Evolutionary conservation across 1,139 yeast species (phyloP).

Genomic region (Yamadazyma diospyri): DNA sequence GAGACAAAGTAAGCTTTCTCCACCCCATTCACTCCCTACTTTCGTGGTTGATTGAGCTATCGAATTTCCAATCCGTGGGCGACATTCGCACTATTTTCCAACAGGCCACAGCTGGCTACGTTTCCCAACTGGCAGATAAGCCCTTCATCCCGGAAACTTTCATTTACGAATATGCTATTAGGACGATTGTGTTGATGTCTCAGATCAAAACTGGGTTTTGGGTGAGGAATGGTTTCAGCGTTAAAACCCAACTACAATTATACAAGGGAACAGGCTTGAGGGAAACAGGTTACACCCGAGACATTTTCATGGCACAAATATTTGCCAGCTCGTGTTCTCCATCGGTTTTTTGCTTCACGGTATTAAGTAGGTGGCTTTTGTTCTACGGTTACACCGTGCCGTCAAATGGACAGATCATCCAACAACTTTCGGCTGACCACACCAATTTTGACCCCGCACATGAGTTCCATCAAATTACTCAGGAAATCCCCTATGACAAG

Average conservation of each 20-base stretch:
- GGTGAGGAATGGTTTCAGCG: slow-evolving; percentile 64
- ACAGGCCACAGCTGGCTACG: slow-evolving; percentile 6
- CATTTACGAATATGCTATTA: slow-evolving; percentile 70
- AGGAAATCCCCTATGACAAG: slow-evolving; percentile 31
- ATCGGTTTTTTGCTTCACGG: slow-evolving; percentile 52
- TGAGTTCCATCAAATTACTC: not conserved
- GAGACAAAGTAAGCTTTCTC: slow-evolving; percentile 61
- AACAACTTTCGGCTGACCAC: not conserved
- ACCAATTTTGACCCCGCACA: not conserved
- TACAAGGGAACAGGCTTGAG: slow-evolving; percentile 80
- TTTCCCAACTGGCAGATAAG: slow-evolving; percentile 2
- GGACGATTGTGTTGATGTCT: slow-evolving; percentile 59
- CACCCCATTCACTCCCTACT: slow-evolving; percentile 79
- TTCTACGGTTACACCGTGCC: slow-evolving; percentile 43
- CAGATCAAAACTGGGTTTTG: slow-evolving; percentile 58
- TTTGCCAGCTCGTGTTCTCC: slow-evolving; percentile 60
- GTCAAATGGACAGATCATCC: slow-evolving; percentile 3
- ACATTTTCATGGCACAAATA: slow-evolving; percentile 67
- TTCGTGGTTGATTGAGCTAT: slow-evolving; percentile 64
- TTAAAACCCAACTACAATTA: slow-evolving; percentile 73
- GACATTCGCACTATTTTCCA: slow-evolving; percentile 19
- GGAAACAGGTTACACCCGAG: slow-evolving; percentile 79
- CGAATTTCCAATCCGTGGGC: slow-evolving; percentile 27
- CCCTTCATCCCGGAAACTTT: slow-evolving; percentile 17
- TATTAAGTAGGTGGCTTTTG: slow-evolving; percentile 72